Evolutionary conservation across 441 rosid species (phyloP).

Genomic region (Arabidopsis hybrid): DNA sequence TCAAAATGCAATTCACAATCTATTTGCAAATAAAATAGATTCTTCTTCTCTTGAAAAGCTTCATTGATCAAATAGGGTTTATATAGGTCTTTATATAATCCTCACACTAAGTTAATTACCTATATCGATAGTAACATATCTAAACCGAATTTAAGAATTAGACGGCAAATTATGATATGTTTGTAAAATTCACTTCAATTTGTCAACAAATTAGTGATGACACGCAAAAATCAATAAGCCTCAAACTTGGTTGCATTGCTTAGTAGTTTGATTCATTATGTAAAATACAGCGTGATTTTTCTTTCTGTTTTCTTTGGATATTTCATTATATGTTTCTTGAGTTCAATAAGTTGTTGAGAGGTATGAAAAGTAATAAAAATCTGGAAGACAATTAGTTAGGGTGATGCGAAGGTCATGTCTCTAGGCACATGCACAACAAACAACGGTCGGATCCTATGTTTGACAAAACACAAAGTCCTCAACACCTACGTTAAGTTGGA

Average conservation of each 20-base stretch:
- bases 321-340: neutral
- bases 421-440: conserved; percentile 48
- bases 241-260: no score
- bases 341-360: conserved; percentile 27
- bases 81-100: neutral
- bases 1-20: conserved; percentile 31
- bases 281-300: no score
- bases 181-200: no score
- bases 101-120: no score
- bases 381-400: conserved; percentile 45
- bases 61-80: neutral
- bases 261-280: no score
- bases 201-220: no score
- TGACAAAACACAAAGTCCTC: conserved; percentile 46
- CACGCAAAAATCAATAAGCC: neutral
- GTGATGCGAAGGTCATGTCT: conserved; percentile 41
- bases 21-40: conserved; percentile 45
- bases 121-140: no score
- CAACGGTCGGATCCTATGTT: conserved; percentile 51
- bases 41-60: conserved; percentile 15
- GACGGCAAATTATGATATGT: no score
- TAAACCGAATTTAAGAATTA: no score
- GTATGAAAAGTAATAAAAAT: conserved; percentile 40
- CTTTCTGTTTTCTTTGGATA: neutral
- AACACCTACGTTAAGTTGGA: conserved; percentile 38